Conservation (phyloP, 176 grass and related monocot genomes). For the Musa itinerans region DNA sequence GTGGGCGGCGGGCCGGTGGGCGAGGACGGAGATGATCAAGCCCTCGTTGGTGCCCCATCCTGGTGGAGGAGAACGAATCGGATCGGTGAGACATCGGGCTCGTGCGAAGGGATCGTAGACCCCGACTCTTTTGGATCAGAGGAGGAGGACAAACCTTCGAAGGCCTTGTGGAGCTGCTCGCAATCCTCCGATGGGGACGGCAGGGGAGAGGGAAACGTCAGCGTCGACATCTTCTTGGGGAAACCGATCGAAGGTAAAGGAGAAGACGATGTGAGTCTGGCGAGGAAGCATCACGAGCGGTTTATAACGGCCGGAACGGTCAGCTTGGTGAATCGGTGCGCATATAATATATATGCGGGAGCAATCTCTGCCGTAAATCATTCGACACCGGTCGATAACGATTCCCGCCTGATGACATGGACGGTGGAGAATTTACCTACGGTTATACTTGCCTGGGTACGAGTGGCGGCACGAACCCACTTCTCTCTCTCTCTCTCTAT, state of each 20-base stretch:
- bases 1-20: constrained; percentile 64
- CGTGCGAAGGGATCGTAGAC: neutral
- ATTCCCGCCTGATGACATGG: no score
- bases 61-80: neutral
- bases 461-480: no score
- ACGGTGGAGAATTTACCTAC: no score
- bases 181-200: constrained; percentile 60
- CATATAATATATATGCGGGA: neutral
- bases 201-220: constrained; percentile 41
- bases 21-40: constrained; percentile 75
- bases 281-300: neutral
- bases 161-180: constrained; percentile 91
- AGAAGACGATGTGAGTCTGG: neutral
- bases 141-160: constrained; percentile 33
- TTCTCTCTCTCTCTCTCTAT: no score
- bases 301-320: neutral
- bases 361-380: neutral
- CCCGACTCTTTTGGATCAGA: neutral
- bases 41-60: constrained; percentile 93
- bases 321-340: neutral
- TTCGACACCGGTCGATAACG: neutral
- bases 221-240: constrained; percentile 48
- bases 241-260: neutral
- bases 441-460: no score
- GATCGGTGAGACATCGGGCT: neutral